Base-by-base conservation (phyloP, 257 asterid genomes). In the Thymus mandschuricus region DNA sequence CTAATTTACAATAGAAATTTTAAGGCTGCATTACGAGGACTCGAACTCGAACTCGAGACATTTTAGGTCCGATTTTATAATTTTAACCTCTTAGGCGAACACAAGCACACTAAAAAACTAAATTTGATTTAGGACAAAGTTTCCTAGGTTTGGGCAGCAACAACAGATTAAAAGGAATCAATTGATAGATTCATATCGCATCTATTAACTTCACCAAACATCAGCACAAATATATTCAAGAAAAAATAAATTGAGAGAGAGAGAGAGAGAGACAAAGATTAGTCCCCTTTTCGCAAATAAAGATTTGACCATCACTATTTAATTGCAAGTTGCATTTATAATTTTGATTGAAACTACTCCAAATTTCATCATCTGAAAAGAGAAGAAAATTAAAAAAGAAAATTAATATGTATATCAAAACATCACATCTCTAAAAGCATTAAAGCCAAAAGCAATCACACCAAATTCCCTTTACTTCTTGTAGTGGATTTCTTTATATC, bases 391-490 rank as follows among this genome's bases (percentile, higher is more conserved):
- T 13, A 40, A 5, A 68, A 21, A 21, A 21, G 21, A 21, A 21
- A 21, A 21, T 21, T 21, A 21, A 9, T 35, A 35, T 35, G 5
- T 35, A 35, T 35, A 35, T 35, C 49, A 59, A 57, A 75, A 74
- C 74, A 43, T 40, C 63, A 52, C 74, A 66, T 61, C 80, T 11
- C 60, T 57, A 64, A 60, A 44, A 71, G 65, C 62, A 30, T 64
- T 75, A 80, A 80, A 66, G 76, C 66, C 62, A 76, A 73, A 73
- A 80, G 81, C 6, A 73, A 59, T 41, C 55, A 38, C 75, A 75
- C 69, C 76, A 74, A 31, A 73, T 11, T 40, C 64, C 68, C 60
- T 66, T 74, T 69, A 66, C 70, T 57, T 72, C 63, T 63, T 35
- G 43, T 48, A 54, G 79, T 66, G 77, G 72, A 73, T 58, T 77